Percentiles rank a stretch among this genome's conserved stretches.
Evolutionary conservation across 768 basidiomycete species (phyloP).

Genomic region (Xerocomellus dryophilus): DNA sequence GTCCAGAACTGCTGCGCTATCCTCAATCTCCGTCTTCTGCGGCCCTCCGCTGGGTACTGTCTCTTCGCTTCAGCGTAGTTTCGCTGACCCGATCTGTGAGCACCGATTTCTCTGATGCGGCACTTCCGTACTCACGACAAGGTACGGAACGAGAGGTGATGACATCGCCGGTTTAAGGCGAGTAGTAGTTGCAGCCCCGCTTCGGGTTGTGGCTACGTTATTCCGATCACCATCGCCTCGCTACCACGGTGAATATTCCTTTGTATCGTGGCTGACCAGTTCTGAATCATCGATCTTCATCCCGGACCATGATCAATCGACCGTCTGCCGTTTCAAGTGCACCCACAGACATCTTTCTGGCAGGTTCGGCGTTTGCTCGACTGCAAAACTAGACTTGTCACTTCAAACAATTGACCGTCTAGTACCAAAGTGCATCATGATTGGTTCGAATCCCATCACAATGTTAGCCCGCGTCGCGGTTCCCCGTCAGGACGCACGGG

Average conservation of each 20-base stretch:
- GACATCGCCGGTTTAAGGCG: slow-evolving; percentile 11
- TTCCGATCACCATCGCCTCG: too few relatives aligned
- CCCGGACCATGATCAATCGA: background rate
- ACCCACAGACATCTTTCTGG: background rate
- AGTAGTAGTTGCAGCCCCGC: too few relatives aligned
- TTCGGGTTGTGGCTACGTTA: background rate
- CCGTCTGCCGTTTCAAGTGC: background rate
- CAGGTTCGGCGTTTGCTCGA: background rate
- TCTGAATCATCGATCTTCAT: background rate
- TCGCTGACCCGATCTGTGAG: slow-evolving; percentile 27
- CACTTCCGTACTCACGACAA: slow-evolving; percentile 18
- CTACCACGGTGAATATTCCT: too few relatives aligned
- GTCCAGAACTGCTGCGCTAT: slow-evolving; percentile 51
- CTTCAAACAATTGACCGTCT: background rate
- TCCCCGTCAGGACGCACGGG: background rate
- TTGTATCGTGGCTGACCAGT: too few relatives aligned
- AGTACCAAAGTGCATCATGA: background rate
- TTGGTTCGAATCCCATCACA: background rate
- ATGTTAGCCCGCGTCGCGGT: background rate
- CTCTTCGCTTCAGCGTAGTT: slow-evolving; percentile 45
- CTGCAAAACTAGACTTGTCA: background rate
- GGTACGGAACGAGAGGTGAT: slow-evolving; percentile 16
- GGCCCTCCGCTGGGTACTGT: slow-evolving; percentile 49
- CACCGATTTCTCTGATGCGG: background rate
- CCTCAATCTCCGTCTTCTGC: slow-evolving; percentile 54